Evolutionary conservation across 2,329 filamentous ascomycete species (phyloP).

Genomic region (Hortaea sp.): DNA sequence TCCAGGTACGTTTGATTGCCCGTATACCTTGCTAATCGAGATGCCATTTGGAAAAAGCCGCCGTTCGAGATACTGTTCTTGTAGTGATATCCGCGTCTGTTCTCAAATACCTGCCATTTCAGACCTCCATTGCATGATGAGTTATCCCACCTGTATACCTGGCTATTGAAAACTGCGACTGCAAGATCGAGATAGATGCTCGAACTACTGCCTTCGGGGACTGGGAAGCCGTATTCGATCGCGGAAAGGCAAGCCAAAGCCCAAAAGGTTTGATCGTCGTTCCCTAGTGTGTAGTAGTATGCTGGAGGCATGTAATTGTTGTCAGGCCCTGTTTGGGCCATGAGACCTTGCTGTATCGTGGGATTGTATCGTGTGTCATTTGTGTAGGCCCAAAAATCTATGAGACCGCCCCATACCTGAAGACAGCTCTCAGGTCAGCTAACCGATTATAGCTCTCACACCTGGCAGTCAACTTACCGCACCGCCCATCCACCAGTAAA

Average conservation of each 20-base stretch:
- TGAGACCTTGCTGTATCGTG: conserved; percentile 33
- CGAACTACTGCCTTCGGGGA: conserved; percentile 41
- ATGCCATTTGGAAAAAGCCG: conserved; percentile 47
- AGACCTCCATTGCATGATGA: conserved; percentile 61
- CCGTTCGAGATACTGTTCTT: conserved; percentile 52
- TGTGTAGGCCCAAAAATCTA: conserved; percentile 39
- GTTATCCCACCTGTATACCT: conserved; percentile 60
- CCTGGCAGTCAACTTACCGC: conserved; percentile 12
- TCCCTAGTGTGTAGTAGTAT: conserved; percentile 29
- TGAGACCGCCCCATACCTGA: conserved; percentile 20
- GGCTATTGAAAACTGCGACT: conserved; percentile 72
- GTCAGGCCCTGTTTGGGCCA: conserved; percentile 30
- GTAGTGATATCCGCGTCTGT: conserved; percentile 56
- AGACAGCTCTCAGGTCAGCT: not conserved
- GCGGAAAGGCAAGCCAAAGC: conserved; percentile 71
- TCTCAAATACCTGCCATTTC: conserved; percentile 76
- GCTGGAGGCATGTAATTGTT: conserved; percentile 34
- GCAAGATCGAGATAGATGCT: conserved; percentile 65
- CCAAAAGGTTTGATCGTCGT: conserved; percentile 67
- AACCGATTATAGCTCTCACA: too few species aligned
- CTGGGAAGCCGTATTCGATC: conserved; percentile 64
- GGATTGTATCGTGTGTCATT: conserved; percentile 34
- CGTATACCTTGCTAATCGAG: conserved; percentile 68
- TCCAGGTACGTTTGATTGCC: conserved; percentile 67
- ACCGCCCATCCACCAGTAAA: conserved; percentile 40